Evolutionary conservation across 306 rosid genomes (phyloP).

Genomic region (Pterocarpus santalinus): DNA sequence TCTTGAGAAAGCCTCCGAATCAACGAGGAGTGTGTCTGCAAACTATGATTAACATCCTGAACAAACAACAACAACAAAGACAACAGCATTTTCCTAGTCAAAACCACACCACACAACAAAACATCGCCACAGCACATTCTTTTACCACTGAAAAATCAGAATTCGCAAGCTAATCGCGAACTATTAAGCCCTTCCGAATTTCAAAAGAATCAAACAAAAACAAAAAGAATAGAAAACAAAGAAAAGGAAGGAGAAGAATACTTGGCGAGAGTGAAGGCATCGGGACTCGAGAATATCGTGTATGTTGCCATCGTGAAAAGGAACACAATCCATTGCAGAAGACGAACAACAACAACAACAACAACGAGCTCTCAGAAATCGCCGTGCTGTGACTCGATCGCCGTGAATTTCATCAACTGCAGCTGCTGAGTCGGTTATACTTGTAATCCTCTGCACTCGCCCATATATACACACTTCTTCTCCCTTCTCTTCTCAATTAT

Average conservation of each 20-base stretch:
- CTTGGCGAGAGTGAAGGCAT: slow-evolving; percentile 61
- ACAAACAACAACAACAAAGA: slow-evolving; percentile 18
- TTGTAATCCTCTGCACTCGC: slow-evolving; percentile 39
- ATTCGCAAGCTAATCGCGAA: slow-evolving; percentile 6
- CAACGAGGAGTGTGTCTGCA: slow-evolving; percentile 92
- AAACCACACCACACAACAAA: not conserved
- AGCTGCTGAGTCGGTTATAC: slow-evolving; percentile 47
- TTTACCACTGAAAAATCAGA: slow-evolving; percentile 3
- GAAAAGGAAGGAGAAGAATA: slow-evolving; percentile 32
- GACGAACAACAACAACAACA: not conserved
- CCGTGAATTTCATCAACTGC: slow-evolving; percentile 43
- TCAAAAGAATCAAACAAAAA: not conserved
- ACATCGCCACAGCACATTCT: not conserved
- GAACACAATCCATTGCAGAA: slow-evolving; percentile 72
- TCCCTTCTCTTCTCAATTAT: not conserved
- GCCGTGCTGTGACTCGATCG: slow-evolving; percentile 24
- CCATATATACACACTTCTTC: slow-evolving; percentile 6
- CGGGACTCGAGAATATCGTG: slow-evolving; percentile 66
- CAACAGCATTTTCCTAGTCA: not conserved
- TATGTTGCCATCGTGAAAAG: slow-evolving; percentile 77
- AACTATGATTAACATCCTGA: slow-evolving; percentile 65
- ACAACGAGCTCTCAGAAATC: slow-evolving; percentile 1
- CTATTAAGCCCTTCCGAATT: slow-evolving; percentile 11
- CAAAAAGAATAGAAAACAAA: not conserved
- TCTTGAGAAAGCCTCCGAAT: slow-evolving; percentile 88